These are phyloP conservation scores for Bruguiera hainesii DNA, from an alignment of 441 rosid genomes.

Conservation along the genomic window DNA sequence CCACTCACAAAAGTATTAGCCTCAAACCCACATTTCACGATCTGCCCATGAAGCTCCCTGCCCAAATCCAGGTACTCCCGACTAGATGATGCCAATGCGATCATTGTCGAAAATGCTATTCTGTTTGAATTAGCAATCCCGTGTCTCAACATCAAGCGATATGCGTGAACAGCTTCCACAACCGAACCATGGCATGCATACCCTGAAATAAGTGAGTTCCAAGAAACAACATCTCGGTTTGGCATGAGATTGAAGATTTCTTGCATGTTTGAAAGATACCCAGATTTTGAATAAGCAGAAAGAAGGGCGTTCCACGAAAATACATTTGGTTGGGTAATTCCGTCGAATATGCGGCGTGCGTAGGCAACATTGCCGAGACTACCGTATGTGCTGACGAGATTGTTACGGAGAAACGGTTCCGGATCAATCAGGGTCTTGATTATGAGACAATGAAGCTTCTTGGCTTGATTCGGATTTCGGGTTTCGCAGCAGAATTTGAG, in stretches of 20 bases:
- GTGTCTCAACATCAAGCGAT: constrained; percentile 61
- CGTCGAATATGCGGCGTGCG: constrained; percentile 68
- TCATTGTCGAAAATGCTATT: constrained; percentile 77
- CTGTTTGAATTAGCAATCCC: constrained; percentile 49
- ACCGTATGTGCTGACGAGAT: constrained; percentile 44
- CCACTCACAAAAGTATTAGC: constrained; percentile 65
- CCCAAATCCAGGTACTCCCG: constrained; percentile 49
- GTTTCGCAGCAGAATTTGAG: constrained; percentile 57
- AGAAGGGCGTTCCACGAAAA: constrained; percentile 88
- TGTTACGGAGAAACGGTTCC: constrained; percentile 58
- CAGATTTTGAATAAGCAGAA: constrained; percentile 68
- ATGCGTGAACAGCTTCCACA: constrained; percentile 50
- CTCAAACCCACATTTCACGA: constrained; percentile 65
- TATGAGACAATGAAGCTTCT: constrained; percentile 61
- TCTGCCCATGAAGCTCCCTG: constrained; percentile 69
- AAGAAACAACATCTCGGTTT: constrained; percentile 59
- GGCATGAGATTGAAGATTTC: constrained; percentile 56
- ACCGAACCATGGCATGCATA: constrained; percentile 47
- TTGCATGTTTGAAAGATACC: constrained; percentile 47
- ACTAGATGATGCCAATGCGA: constrained; percentile 50
- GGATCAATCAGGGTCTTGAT: constrained; percentile 45
- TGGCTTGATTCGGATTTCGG: constrained; percentile 40
- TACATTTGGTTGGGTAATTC: constrained; percentile 51
- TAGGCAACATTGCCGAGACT: constrained; percentile 38
- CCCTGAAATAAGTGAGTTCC: constrained; percentile 80